These are phyloP conservation scores for Rhododendron vialii DNA, from an alignment of 148 eudicot genomes.

Conservation along the genomic window DNA sequence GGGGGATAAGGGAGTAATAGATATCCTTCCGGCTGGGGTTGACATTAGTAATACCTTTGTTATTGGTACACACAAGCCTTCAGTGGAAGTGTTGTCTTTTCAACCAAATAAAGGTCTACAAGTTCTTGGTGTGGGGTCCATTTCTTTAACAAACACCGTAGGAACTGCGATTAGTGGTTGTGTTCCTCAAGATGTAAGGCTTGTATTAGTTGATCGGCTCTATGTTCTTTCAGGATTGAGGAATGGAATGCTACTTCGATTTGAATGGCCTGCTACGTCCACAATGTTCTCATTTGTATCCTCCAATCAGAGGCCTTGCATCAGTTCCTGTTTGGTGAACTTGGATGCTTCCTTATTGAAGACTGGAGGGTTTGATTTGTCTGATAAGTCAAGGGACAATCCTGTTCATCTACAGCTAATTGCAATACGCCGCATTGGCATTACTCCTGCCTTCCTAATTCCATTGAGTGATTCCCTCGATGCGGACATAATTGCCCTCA, in stretches of 20 bases:
- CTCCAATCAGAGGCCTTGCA: slow-evolving; percentile 25
- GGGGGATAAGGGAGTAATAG: slow-evolving; percentile 7
- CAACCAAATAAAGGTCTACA: slow-evolving; percentile 53
- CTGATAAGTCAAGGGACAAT: slow-evolving; percentile 47
- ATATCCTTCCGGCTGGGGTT: slow-evolving; percentile 41
- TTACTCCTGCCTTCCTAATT: slow-evolving; percentile 85
- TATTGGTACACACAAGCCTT: slow-evolving; percentile 95
- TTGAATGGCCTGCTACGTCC: slow-evolving; percentile 76
- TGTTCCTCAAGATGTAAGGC: slow-evolving; percentile 93
- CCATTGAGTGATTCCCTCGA: slow-evolving; percentile 68
- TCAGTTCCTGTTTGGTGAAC: slow-evolving; percentile 20
- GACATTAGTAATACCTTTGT: slow-evolving; percentile 49
- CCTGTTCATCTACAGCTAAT: slow-evolving; percentile 70
- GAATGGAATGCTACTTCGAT: slow-evolving; percentile 92
- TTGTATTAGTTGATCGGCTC: slow-evolving; percentile 76
- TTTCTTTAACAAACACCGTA: slow-evolving; percentile 62
- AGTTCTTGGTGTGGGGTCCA: slow-evolving; percentile 65
- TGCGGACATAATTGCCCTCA: slow-evolving; percentile 86
- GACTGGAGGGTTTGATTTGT: slow-evolving; percentile 19
- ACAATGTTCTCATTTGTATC: slow-evolving; percentile 30
- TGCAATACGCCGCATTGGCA: slow-evolving; percentile 88
- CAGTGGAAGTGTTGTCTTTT: slow-evolving; percentile 80
- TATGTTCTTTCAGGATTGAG: slow-evolving; percentile 88
- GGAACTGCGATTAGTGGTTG: slow-evolving; percentile 77
- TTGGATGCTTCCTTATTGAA: slow-evolving; percentile 22